Percentiles rank a stretch among this genome's conserved stretches.
Conservation (phyloP, 2,329 filamentous ascomycete species). For the Lojkania enalia region DNA sequence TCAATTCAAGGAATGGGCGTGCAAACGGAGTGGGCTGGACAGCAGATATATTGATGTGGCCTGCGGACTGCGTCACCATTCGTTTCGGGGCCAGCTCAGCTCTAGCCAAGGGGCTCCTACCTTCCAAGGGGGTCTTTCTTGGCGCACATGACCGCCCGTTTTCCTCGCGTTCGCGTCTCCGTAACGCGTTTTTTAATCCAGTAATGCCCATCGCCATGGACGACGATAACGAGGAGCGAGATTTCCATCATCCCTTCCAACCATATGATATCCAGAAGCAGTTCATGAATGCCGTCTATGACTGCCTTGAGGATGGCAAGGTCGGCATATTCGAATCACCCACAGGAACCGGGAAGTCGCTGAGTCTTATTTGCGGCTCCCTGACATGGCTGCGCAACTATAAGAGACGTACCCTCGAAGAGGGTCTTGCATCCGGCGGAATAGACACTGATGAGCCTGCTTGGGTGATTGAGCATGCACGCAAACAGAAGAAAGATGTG, state of each 20-base stretch:
- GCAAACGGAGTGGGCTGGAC: too few species aligned
- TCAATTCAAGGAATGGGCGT: too few species aligned
- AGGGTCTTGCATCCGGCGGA: slow-evolving; percentile 53
- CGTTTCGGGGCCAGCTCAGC: too few species aligned
- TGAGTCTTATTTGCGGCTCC: slow-evolving; percentile 86
- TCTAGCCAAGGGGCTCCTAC: too few species aligned
- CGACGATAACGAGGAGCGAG: slow-evolving; percentile 24
- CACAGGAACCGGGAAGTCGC: slow-evolving; percentile 90
- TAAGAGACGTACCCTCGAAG: slow-evolving; percentile 65
- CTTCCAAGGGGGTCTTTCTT: too few species aligned
- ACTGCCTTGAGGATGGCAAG: slow-evolving; percentile 76
- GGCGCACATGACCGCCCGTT: neutral
- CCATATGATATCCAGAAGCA: slow-evolving; percentile 86
- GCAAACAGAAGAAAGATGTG: slow-evolving; percentile 68
- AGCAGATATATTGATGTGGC: too few species aligned
- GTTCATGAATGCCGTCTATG: slow-evolving; percentile 84
- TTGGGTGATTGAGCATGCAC: slow-evolving; percentile 81
- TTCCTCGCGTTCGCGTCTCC: neutral
- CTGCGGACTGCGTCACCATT: too few species aligned
- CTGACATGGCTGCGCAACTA: slow-evolving; percentile 89
- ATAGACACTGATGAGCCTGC: slow-evolving; percentile 70
- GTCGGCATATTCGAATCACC: slow-evolving; percentile 90
- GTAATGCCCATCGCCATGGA: slow-evolving; percentile 29
- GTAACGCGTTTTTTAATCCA: too few species aligned
- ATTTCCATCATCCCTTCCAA: slow-evolving; percentile 85